Conservation (phyloP, 2,329 filamentous ascomycete species). For the Paraphoma sp. region DNA sequence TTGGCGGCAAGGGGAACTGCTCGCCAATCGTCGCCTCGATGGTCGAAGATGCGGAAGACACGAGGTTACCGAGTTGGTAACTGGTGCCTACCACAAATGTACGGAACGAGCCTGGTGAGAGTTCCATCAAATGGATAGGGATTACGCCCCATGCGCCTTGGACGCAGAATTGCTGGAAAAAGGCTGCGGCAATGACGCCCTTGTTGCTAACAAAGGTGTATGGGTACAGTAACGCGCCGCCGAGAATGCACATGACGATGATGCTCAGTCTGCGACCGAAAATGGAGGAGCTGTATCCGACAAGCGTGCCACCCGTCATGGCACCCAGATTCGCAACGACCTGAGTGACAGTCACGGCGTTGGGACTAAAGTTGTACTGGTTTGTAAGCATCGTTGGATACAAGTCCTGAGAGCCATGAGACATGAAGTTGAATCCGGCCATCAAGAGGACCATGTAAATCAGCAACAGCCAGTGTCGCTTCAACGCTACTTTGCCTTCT, state of each 20-base stretch:
- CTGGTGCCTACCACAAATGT: slow-evolving; percentile 77
- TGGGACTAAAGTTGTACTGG: slow-evolving; percentile 61
- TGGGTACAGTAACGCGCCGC: slow-evolving; percentile 81
- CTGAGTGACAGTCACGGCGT: slow-evolving; percentile 57
- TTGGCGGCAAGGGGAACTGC: slow-evolving; percentile 71
- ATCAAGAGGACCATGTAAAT: slow-evolving; percentile 84
- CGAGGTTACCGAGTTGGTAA: slow-evolving; percentile 81
- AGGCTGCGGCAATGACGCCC: slow-evolving; percentile 77
- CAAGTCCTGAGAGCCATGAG: slow-evolving; percentile 74
- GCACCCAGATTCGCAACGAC: slow-evolving; percentile 60
- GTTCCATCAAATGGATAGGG: slow-evolving; percentile 76
- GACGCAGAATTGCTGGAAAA: slow-evolving; percentile 70
- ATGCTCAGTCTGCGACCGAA: slow-evolving; percentile 57
- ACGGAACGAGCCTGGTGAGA: slow-evolving; percentile 74
- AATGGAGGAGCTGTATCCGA: slow-evolving; percentile 55
- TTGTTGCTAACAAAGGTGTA: slow-evolving; percentile 73
- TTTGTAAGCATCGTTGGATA: slow-evolving; percentile 68
- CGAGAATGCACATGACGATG: slow-evolving; percentile 61
- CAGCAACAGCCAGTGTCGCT: slow-evolving; percentile 80
- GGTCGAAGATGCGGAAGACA: slow-evolving; percentile 71
- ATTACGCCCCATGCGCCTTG: slow-evolving; percentile 55
- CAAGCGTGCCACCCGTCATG: slow-evolving; percentile 54
- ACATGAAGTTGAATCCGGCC: slow-evolving; percentile 94
- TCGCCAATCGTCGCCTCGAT: slow-evolving; percentile 80
- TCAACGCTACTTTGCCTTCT: slow-evolving; percentile 80